A percentile compares a stretch with the other conserved stretches of the same genome.
phyloP scores from a whole-genome alignment of 306 rosid species.

The Vigna unguiculata region DNA sequence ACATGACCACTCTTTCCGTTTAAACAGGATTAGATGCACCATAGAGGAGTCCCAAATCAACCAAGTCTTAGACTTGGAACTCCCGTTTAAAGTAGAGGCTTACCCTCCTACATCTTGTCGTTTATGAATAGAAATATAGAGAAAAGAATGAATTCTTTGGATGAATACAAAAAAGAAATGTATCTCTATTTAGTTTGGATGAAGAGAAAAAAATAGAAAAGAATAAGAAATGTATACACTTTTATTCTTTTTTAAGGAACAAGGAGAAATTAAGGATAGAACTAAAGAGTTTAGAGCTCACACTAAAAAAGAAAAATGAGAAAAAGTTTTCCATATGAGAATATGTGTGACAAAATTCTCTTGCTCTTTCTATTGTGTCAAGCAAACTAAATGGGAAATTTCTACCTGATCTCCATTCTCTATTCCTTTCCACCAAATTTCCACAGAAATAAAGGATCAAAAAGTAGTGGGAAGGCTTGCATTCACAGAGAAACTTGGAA shows the following conservation, averaged over 20 bases:
- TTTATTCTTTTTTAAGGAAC: neutral
- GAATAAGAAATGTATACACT: neutral
- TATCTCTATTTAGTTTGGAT: neutral
- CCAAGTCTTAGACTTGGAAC: neutral
- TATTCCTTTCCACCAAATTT: neutral
- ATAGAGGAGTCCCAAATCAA: neutral
- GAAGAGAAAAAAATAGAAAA: neutral
- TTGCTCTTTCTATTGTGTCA: neutral
- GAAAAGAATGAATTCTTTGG: neutral
- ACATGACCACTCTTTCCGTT: neutral
- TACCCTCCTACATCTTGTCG: neutral
- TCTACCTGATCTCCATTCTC: neutral
- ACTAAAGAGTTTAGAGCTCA: too few species aligned
- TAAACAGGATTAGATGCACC: neutral
- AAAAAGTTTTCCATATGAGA: neutral
- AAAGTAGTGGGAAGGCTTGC: neutral
- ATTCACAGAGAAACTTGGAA: neutral
- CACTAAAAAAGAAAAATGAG: neutral
- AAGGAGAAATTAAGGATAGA: neutral
- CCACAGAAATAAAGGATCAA: neutral
- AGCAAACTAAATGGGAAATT: neutral
- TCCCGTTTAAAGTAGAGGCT: constrained; percentile 12
- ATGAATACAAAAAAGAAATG: neutral
- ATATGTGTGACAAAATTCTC: neutral
- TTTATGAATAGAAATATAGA: neutral